Percentiles rank a stretch among this genome's conserved stretches.
Conservation (phyloP, 495 filamentous ascomycete species). For the Trichoderma virens region DNA sequence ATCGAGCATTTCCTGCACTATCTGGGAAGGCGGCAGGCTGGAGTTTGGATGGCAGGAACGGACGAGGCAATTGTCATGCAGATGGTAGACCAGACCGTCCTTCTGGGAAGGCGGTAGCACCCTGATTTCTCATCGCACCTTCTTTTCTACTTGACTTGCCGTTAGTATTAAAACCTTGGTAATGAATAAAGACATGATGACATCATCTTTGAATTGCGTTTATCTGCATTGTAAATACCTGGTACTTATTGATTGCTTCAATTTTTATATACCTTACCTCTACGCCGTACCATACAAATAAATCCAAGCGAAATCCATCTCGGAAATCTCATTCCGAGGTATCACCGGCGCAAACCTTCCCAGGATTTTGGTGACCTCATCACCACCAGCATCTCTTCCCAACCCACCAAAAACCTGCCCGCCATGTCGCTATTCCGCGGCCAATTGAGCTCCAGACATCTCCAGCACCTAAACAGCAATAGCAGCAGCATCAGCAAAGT, state of each 20-base stretch:
- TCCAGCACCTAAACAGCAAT: neutral
- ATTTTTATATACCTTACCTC: too few species aligned
- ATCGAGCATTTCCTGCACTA: conserved; percentile 4
- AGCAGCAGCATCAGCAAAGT: neutral
- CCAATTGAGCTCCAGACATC: neutral
- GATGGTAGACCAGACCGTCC: conserved; percentile 3
- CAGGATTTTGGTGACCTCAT: neutral
- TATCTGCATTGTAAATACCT: neutral
- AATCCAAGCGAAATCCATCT: too few species aligned
- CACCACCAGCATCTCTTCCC: neutral
- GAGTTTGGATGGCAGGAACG: conserved; percentile 8
- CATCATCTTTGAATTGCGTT: neutral
- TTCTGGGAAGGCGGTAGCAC: conserved; percentile 5
- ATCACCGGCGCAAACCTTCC: conserved; percentile 6
- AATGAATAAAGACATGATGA: conserved; percentile 9
- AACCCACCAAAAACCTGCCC: neutral
- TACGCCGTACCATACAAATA: too few species aligned
- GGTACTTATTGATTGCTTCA: neutral
- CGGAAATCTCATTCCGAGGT: neutral
- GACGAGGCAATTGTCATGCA: conserved; percentile 3
- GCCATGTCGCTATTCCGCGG: neutral
- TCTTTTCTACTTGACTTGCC: conserved; percentile 5
- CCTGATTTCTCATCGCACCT: conserved; percentile 2
- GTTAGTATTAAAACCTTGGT: neutral
- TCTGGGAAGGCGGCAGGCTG: neutral